phyloP scores from a whole-genome alignment of 1,284 basidiomycete genomes.

The Ceratobasidium sp. region DNA sequence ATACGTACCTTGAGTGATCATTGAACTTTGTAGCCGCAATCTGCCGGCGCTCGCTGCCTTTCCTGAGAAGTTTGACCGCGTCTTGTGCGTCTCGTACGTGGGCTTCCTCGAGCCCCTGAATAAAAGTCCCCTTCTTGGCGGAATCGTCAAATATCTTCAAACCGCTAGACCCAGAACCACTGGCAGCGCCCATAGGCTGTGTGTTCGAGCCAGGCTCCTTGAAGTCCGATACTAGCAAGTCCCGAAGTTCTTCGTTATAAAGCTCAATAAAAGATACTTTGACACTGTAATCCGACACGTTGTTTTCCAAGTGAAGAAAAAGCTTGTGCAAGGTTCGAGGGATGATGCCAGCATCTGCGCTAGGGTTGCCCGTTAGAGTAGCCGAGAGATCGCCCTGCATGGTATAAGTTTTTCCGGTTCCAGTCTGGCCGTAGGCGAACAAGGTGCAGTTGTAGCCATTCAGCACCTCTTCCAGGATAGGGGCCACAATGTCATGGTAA shows the following conservation, averaged over 20 bases:
- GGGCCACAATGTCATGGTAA: conserved; percentile 93
- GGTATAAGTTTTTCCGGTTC: conserved; percentile 96
- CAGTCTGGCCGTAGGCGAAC: conserved; percentile 99
- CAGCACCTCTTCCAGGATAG: conserved; percentile 98
- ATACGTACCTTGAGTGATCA: conserved; percentile 97
- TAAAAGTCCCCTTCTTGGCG: conserved; percentile 88
- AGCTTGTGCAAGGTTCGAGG: conserved; percentile 99
- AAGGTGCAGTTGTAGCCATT: conserved; percentile 99
- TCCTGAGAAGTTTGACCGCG: conserved; percentile 86
- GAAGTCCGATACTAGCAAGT: conserved; percentile 73
- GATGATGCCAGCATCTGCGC: conserved; percentile 94
- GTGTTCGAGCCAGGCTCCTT: conserved; percentile 88
- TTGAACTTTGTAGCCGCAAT: conserved; percentile 98
- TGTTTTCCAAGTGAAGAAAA: conserved; percentile 91
- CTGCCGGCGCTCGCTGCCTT: conserved; percentile 92
- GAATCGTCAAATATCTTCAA: conserved; percentile 96
- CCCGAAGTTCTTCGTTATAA: conserved; percentile 96
- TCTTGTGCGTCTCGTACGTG: conserved; percentile 87
- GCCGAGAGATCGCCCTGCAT: conserved; percentile 96
- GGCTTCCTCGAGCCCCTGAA: conserved; percentile 95
- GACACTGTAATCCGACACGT: conserved; percentile 91
- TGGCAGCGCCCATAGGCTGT: conserved; percentile 89
- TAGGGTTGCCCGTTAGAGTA: conserved; percentile 93
- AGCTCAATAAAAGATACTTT: conserved; percentile 99
- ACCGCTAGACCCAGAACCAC: conserved; percentile 62